Base-by-base conservation (phyloP, 441 rosid genomes). In the Erodium trifolium region DNA sequence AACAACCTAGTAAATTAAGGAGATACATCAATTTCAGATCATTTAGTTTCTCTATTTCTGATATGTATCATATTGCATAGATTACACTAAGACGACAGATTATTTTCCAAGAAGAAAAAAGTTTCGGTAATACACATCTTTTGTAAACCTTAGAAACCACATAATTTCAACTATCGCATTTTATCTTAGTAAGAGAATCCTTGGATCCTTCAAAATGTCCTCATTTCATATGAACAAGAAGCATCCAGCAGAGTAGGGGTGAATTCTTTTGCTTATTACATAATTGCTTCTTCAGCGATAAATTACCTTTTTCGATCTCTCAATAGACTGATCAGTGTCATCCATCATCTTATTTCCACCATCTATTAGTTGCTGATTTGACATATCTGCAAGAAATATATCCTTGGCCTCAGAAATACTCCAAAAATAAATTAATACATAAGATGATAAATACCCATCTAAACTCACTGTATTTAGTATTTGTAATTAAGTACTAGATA, bases 261-360 rank as follows among this genome's bases (percentile, higher is more conserved):
- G n/a, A 65, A 6, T 4, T 27, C 12, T 14, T 65, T 65, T 63
- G 16, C 14, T 34, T 13, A 29, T 8, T n/a, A 4, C 67, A 65
- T 19, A 12, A 66, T 18, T 71, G 60, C 34, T 0, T 12, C 74
- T 65, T 34, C 65, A 19, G 12, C 49, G 34, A 77, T 47, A 63
- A 23, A 72, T 72, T 51, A 88, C 93, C 98, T 90, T 87, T 76
- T 90, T 85, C 5, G 96, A 92, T 70, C 99, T 90, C 72, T 92
- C 90, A 86, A 92, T 87, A 76, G 92, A 96, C 77, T 88, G 87
- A 81, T 94, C 98, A 64, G 97, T 94, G 80, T 92, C 97, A 79
- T 90, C 89, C 97, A 90, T 88, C 97, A 86, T 91, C 18, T 71
- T 82, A 71, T 92, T 82, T 71, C 98, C 98, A 63, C 72, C 78